A percentile compares a stretch with the other conserved stretches of the same genome.
phyloP scores from a whole-genome alignment of 495 filamentous ascomycete genomes.

The Penicillium taxi region DNA sequence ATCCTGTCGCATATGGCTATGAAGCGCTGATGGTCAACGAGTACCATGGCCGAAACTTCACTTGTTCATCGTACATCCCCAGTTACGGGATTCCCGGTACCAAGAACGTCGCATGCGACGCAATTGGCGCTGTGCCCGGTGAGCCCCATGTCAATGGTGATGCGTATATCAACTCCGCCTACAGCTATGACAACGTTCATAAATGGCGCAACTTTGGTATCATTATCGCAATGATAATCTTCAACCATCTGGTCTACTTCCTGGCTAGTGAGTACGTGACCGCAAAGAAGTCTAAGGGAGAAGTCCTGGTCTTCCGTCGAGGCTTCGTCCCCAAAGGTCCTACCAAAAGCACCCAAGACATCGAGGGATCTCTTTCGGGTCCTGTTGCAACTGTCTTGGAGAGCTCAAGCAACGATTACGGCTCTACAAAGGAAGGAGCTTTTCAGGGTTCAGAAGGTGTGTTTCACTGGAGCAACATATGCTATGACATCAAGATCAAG shows the following conservation, averaged over 20 bases:
- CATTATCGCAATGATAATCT: constrained; percentile 3
- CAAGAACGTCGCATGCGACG: constrained; percentile 46
- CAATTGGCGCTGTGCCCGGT: constrained; percentile 41
- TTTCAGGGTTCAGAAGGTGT: constrained; percentile 46
- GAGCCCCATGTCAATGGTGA: constrained; percentile 7
- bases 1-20: constrained; percentile 82
- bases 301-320: constrained; percentile 6
- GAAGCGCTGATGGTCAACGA: constrained; percentile 89
- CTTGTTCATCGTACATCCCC: constrained; percentile 57
- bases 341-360: constrained; percentile 20
- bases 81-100: constrained; percentile 43
- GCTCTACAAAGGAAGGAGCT: no score
- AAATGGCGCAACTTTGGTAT: constrained; percentile 14
- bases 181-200: constrained; percentile 3
- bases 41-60: constrained; percentile 61
- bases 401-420: no score
- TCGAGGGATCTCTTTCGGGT: constrained; percentile 39
- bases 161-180: constrained; percentile 8
- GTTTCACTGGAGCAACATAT: constrained; percentile 68
- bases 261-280: constrained; percentile 4
- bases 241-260: constrained; percentile 6
- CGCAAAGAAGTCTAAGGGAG: constrained; percentile 4
- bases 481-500: constrained; percentile 58
- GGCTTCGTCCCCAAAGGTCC: constrained; percentile 33
- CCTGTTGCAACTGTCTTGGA: no score